Base-by-base conservation (phyloP, 2,329 filamentous ascomycete species). In the Aspergillus puulaauensis region DNA sequence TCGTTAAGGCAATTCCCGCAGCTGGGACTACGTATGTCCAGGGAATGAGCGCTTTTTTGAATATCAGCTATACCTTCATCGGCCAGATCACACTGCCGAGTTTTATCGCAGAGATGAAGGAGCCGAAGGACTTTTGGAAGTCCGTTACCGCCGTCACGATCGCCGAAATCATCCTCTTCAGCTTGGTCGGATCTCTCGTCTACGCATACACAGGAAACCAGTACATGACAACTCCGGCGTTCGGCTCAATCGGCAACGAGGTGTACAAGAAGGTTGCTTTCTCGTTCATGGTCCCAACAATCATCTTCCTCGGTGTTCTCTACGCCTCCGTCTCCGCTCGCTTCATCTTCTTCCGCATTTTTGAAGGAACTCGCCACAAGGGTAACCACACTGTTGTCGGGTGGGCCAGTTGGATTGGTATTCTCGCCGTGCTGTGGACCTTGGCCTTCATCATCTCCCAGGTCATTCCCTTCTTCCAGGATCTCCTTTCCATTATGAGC, bases 1-100 rank as follows among this genome's bases (percentile, higher is more conserved):
- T 84, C 7, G 87, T 95, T 6, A 85, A 86, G 0, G 86, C 86
- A 0, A 71, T 93, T 19, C 90, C 92, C 0, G 75, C 86, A 3
- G 74, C 80, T 2, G 85, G 87, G 17, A 96, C 91, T 0, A 90
- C 89, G 0, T 96, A 96, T 65, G 90, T 96, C 3, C 79, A 83
- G 3, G 92, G 88, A 21, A 88, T 96, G 82, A 91, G 87, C 53
- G 93, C 93, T 0, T 96, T 96, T 75, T 82, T 97, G 73, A 97
- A 97, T 76, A 97, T 97, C 70, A 91, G 88, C 76, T 97, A 96
- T 73, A 96, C 93, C 0, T 96, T 97, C 71, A 96, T 97, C 65
- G 93, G 93, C 0, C 93, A 97, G 72, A 96, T 96, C 67, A 96
- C 93, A 0, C 82, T 97, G 14, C 93, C 93, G 0, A 93, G 90